Evolutionary conservation across 345 rosid genomes (phyloP).

Genomic region (Erysimum cheiranthoides): DNA sequence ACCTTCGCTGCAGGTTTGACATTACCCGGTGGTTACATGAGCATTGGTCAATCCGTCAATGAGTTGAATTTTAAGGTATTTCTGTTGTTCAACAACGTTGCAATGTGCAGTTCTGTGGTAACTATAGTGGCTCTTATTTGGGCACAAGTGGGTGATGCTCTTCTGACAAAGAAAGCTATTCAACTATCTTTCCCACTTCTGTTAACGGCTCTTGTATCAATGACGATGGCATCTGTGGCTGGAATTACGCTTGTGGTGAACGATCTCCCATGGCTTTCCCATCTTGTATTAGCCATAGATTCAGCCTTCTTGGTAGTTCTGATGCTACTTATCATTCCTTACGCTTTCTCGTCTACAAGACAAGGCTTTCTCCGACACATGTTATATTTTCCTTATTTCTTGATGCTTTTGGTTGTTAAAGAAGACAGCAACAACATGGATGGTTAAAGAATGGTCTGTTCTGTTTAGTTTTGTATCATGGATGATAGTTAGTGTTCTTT

Average conservation of each 20-base stretch:
- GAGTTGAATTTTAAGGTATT: not conserved
- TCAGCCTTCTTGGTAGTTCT: not conserved
- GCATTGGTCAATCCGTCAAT: slow-evolving; percentile 8
- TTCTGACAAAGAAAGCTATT: slow-evolving; percentile 11
- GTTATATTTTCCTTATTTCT: too few species aligned
- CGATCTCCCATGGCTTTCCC: not conserved
- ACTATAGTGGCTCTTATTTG: not conserved
- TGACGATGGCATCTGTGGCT: slow-evolving; percentile 11
- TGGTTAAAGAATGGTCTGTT: too few species aligned
- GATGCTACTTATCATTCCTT: not conserved
- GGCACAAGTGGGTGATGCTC: slow-evolving; percentile 26
- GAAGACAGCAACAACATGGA: too few species aligned
- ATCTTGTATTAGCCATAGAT: not conserved
- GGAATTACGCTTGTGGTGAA: slow-evolving; percentile 10
- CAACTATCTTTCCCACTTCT: not conserved
- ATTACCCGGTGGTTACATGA: too few species aligned
- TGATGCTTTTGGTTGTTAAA: too few species aligned
- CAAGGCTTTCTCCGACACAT: not conserved
- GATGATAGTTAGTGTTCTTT: not conserved
- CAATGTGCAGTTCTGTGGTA: slow-evolving; percentile 15
- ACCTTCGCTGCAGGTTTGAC: too few species aligned
- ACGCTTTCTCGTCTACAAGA: not conserved
- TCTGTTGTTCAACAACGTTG: slow-evolving; percentile 11
- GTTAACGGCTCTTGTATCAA: not conserved
- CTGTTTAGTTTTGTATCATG: not conserved